Conservation (phyloP, 164 flowering plant species). For the Taxillus chinensis region DNA sequence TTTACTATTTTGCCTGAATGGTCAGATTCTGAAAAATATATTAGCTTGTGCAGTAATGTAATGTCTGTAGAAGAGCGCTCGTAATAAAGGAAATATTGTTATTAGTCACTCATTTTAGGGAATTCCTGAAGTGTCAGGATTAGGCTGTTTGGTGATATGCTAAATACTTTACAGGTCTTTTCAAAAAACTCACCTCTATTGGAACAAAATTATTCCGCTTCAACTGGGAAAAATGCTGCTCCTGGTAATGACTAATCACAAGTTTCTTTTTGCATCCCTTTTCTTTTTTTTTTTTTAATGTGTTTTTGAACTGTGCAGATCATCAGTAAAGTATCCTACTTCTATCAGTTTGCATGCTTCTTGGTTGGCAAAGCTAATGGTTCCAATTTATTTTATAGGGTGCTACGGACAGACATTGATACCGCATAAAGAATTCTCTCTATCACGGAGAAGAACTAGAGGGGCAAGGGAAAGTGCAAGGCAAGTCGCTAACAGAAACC, state of each 20-base stretch:
- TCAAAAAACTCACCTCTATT: slow-evolving; percentile 31
- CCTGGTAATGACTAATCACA: slow-evolving; percentile 6
- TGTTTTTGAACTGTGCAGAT: neutral
- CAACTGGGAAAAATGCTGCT: slow-evolving; percentile 10
- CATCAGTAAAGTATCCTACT: neutral
- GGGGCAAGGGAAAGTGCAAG: slow-evolving; percentile 13
- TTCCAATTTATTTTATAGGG: slow-evolving; percentile 7
- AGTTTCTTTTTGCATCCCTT: no score
- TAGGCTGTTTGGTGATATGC: no score
- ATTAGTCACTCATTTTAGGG: neutral
- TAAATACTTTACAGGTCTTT: slow-evolving; percentile 33
- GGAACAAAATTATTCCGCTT: slow-evolving; percentile 10
- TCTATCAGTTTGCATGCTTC: neutral
- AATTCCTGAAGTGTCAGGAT: no score
- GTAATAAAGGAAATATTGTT: neutral
- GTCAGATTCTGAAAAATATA: no score
- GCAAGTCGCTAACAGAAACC: slow-evolving; percentile 3
- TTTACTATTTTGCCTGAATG: no score
- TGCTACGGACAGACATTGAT: slow-evolving; percentile 6
- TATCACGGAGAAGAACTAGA: slow-evolving; percentile 13
- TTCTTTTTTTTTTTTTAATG: neutral
- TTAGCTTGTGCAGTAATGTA: no score
- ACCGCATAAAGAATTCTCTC: slow-evolving; percentile 4
- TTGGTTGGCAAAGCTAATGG: no score
- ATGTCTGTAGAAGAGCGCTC: no score